Conservation (phyloP, 495 filamentous ascomycete species). For the Aspergillus mulundensis region DNA sequence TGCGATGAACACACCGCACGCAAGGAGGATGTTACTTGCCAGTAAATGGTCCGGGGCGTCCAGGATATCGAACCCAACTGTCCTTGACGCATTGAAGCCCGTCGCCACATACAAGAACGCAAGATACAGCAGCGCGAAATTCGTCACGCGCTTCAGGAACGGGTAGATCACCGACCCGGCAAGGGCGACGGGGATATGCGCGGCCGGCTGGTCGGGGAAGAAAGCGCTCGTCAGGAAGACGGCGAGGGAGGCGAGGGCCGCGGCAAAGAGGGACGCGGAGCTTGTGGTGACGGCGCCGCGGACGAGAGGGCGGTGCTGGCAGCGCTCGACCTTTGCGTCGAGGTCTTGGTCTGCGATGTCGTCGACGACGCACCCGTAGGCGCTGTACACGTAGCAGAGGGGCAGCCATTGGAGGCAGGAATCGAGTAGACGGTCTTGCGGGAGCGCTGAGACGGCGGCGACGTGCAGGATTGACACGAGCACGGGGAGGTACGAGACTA, state of each 20-base stretch:
- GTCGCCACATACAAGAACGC: slow-evolving; percentile 1
- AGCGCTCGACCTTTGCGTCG: slow-evolving; percentile 4
- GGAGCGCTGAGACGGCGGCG: neutral
- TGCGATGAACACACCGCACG: neutral
- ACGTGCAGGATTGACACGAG: slow-evolving; percentile 3
- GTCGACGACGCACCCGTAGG: slow-evolving; percentile 10
- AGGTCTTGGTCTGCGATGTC: slow-evolving; percentile 7
- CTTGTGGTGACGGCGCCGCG: slow-evolving; percentile 1
- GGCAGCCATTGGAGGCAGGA: slow-evolving; percentile 6
- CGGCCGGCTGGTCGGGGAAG: slow-evolving; percentile 1
- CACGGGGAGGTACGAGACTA: slow-evolving; percentile 7
- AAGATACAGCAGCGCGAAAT: slow-evolving; percentile 2
- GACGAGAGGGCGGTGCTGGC: slow-evolving; percentile 1
- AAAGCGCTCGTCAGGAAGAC: neutral
- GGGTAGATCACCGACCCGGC: slow-evolving; percentile 3
- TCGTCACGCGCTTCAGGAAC: slow-evolving; percentile 7
- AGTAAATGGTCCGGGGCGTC: neutral
- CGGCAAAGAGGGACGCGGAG: neutral
- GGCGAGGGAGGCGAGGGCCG: neutral
- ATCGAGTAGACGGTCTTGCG: neutral
- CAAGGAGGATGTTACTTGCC: neutral
- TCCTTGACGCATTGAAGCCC: slow-evolving; percentile 8
- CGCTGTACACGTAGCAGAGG: slow-evolving; percentile 2
- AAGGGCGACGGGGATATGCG: slow-evolving; percentile 2
- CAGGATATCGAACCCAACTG: neutral